Percentiles rank a stretch among this genome's conserved stretches.
phyloP scores from a whole-genome alignment of 2,329 filamentous ascomycete species.

The Leptosphaerulina australis region DNA sequence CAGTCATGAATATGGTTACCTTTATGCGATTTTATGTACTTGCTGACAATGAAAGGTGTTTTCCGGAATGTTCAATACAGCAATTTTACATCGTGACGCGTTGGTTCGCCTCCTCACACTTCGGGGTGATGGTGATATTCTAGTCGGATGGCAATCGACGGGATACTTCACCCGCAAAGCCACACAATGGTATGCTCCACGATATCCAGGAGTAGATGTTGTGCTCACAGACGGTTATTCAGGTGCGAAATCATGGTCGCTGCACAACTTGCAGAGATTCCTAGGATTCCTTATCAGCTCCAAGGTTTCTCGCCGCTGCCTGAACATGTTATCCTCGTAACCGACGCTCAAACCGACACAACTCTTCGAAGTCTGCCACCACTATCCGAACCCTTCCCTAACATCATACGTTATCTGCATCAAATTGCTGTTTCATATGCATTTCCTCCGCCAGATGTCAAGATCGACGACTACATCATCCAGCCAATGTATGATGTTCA shows the following conservation, averaged over 20 bases:
- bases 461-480: conserved; percentile 21
- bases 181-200: conserved; percentile 24
- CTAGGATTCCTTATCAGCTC: conserved; percentile 22
- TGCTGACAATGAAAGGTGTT: conserved; percentile 9
- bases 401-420: conserved; percentile 23
- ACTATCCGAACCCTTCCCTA: conserved; percentile 14
- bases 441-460: conserved; percentile 1
- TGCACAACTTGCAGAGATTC: conserved; percentile 19
- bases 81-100: conserved; percentile 28
- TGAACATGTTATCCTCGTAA: conserved; percentile 7
- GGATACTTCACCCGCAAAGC: conserved; percentile 24
- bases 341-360: conserved; percentile 15
- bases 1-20: too few species aligned
- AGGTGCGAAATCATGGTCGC: conserved; percentile 36
- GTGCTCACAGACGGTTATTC: not conserved
- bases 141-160: conserved; percentile 17
- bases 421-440: conserved; percentile 19
- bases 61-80: conserved; percentile 25
- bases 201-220: not conserved
- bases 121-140: conserved; percentile 27
- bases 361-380: conserved; percentile 22
- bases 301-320: conserved; percentile 10
- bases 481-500: conserved; percentile 27
- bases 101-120: conserved; percentile 23
- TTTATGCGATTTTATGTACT: too few species aligned